Base-by-base conservation (phyloP, 148 eudicot species). In the Arbutus unedo region DNA sequence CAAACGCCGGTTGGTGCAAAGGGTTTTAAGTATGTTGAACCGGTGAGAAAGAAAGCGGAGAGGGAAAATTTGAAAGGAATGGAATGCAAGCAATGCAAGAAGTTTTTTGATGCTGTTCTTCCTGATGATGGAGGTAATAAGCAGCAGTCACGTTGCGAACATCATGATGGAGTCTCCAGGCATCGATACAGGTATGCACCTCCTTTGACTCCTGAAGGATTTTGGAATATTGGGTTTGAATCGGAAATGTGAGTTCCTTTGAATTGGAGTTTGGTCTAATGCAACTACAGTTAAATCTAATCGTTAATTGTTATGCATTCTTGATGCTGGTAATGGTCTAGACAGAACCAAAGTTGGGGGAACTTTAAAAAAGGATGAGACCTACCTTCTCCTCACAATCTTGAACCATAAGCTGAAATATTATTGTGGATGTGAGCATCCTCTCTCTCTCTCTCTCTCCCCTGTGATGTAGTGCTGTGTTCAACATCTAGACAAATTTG, bases 211-310 rank as follows among this genome's bases (percentile, higher is more conserved):
- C 98, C 99, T 81, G 99, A 96, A 84, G 99, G 99, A 74, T 96
- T 94, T 82, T 96, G 99, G 99, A 92, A 96, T 87, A 96, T 96
- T 82, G 99, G 99, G 81, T 96, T 96, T 83, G 98, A 96, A 81
- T 88, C 97, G 80, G 99, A 94, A 87, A 88, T 85, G 86, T 90
- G 82, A 86, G 47, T 54, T 76, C 9, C 57, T 49, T 23, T 49
- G 55, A 5, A 13, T 75, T 75, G 43, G 43, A 23, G 23, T 76
- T 64, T 15, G 21, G 25, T 76, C n/a, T 5, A n/a, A 23, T 25
- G 43, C 14, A 51, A 76, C 45, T 31, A 5, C 5, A 6, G 44
- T 76, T 53, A 21, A 6, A 16, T 14, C n/a, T 54, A 15, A 2
- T 53, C n/a, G 18, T 53, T 31, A 31, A 6, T 7, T 76, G 54